A percentile compares a stretch with the other conserved stretches of the same genome.
Evolutionary conservation across 495 filamentous ascomycete genomes (phyloP).

Genomic region (Trichocladium antarcticum): DNA sequence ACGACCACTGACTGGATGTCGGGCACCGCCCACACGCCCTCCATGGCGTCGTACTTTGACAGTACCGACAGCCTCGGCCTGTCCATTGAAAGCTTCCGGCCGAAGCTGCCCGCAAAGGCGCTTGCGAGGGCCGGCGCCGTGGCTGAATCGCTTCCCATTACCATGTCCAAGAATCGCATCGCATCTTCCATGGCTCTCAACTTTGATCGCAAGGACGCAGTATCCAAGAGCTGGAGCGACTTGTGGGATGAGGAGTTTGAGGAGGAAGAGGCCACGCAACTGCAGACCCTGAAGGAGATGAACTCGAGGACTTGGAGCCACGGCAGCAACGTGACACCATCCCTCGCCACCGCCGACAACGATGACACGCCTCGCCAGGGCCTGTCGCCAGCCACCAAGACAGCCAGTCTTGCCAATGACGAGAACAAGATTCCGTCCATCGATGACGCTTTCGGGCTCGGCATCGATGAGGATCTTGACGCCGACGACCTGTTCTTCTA

Average conservation of each 20-base stretch:
- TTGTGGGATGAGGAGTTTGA: constrained; percentile 85
- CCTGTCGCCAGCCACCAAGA: constrained; percentile 42
- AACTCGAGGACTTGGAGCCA: constrained; percentile 76
- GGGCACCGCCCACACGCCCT: constrained; percentile 54
- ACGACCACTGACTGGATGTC: constrained; percentile 64
- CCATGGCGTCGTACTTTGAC: constrained; percentile 66
- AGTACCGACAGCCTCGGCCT: constrained; percentile 49
- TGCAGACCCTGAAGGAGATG: constrained; percentile 55
- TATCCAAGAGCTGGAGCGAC: constrained; percentile 96
- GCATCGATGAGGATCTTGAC: constrained; percentile 46
- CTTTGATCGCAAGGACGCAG: constrained; percentile 61
- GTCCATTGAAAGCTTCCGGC: constrained; percentile 30
- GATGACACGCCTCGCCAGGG: constrained; percentile 40
- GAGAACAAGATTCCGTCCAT: constrained; percentile 34
- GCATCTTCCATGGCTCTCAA: constrained; percentile 60
- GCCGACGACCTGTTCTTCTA: constrained; percentile 60
- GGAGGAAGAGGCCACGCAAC: constrained; percentile 46
- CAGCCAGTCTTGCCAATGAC: constrained; percentile 24
- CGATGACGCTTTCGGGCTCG: constrained; percentile 31
- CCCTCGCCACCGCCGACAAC: constrained; percentile 26
- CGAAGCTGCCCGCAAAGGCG: constrained; percentile 25
- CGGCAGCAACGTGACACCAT: constrained; percentile 47
- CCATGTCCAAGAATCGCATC: constrained; percentile 48
- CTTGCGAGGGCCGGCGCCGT: constrained; percentile 34
- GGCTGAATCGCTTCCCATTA: constrained; percentile 68